Conservation (phyloP, 192 early-diverging fungal genomes). For the Backusella tarrabulga region DNA sequence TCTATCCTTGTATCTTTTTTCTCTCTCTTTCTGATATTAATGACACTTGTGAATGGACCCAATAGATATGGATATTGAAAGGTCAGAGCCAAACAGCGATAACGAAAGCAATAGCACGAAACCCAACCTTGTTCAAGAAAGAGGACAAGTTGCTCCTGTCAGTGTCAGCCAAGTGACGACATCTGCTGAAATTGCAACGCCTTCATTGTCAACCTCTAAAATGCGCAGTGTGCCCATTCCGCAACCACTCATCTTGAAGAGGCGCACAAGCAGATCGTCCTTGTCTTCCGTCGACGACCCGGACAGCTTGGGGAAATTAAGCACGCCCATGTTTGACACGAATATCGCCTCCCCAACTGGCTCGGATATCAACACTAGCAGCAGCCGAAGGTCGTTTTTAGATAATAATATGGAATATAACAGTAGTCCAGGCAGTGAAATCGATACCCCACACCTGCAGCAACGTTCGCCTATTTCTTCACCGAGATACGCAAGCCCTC, state of each 20-base stretch:
- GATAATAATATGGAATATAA: conserved; percentile 16
- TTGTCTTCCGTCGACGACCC: conserved; percentile 29
- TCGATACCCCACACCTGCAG: not conserved
- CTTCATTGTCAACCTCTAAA: conserved; percentile 12
- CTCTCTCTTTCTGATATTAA: not conserved
- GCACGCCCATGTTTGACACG: not conserved
- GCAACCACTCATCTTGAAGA: conserved; percentile 30
- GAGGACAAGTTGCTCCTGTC: not conserved
- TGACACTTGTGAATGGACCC: not conserved
- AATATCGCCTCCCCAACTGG: conserved; percentile 7
- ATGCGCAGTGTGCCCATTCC: conserved; percentile 36
- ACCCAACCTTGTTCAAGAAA: conserved; percentile 8
- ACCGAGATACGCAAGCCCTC: conserved; percentile 34
- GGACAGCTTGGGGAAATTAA: not conserved
- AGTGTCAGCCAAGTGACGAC: conserved; percentile 15
- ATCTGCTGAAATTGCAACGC: conserved; percentile 22
- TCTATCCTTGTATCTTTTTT: not conserved
- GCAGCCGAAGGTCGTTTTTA: conserved; percentile 13
- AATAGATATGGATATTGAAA: conserved; percentile 2
- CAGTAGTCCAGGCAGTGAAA: conserved; percentile 22
- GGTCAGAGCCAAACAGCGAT: not conserved
- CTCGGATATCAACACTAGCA: not conserved
- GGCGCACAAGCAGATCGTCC: conserved; percentile 31
- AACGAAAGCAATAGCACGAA: not conserved
- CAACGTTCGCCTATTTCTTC: conserved; percentile 8